Base-by-base conservation (phyloP, 192 early-diverging fungal genomes). In the Pilaira anomala region DNA sequence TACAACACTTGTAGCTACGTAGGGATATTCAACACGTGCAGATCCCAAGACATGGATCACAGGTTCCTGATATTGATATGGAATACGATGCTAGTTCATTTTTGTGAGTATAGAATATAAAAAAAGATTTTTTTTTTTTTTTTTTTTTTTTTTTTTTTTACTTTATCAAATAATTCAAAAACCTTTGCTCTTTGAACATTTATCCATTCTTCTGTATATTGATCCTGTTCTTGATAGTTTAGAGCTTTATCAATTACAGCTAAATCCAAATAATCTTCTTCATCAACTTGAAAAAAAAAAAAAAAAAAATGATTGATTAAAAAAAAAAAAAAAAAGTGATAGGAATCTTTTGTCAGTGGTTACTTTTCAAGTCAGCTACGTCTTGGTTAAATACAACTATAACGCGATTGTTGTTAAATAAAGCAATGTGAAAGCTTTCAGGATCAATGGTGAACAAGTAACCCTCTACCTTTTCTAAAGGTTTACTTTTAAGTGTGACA, bases 71-170 rank as follows among this genome's bases (percentile, higher is more conserved):
- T 71, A 60, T 45, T 76, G 65, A 26, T 76, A 58, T 44, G 76
- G 78, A 52, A 82, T 73, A 36, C 74, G 71, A 36, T 75, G 66
- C 80, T 82, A n/a, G n/a, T n/a, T n/a, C n/a, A n/a, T n/a, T n/a
- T n/a, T n/a, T 60, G 39, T 25, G 16, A 51, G 39, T 40, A 40
- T 8, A 40, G 39, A 12, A 40, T 8, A 40, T 40, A 12, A 40
- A 44, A 24, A n/a, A n/a, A n/a, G n/a, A n/a, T n/a, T n/a, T 22
- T 19, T 21, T 13, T 21, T 21, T 42, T 58, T 41, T 19, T 22
- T 21, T 33, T 21, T 56, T 33, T 41, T 36, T 50, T 12, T 21
- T 51, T 12, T 51, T 19, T 7, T 3, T 60, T 60, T 46, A 60
- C 59, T 44, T 60, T 60, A 48, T 58, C 56, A 19, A 60, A 40